Base-by-base conservation (phyloP, 2,329 filamentous ascomycete genomes). In the Scleromitrula shiraiana region DNA sequence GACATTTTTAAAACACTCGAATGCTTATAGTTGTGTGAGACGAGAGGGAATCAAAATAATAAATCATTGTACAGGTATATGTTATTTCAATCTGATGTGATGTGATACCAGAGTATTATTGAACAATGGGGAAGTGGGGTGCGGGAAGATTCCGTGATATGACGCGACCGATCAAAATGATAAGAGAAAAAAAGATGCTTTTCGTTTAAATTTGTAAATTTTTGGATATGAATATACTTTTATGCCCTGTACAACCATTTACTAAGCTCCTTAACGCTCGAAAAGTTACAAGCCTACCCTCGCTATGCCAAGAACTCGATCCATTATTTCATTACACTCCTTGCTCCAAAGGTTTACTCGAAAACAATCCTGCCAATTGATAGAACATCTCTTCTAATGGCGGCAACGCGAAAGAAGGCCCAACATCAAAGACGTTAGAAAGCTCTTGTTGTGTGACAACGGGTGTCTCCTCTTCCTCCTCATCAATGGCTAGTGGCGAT, bases 311-410 rank as follows among this genome's bases (percentile, higher is more conserved):
- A 46, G 35, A 33, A 48, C 35, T 14, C 30, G 32, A 52, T 32
- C 47, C 30, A 46, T 37, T 38, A 50, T 30, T 12, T 46, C 43
- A 41, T 46, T 41, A 46, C 12, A 40, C 19, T 20, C 40, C 24
- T n/a, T 30, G 22, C 37, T 41, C 43, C 43, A 71, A 56, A 12
- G 77, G 73, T 63, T 78, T 82, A 51, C 75, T 69, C 1, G 77
- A 75, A 62, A 85, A 80, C 53, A 87, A 62, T 5, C 71, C 77
- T 10, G 83, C 76, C 32, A 91, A 81, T 64, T 81, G 78, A 64
- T 83, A 80, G 62, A 90, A 89, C 68, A 88, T 76, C 53, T 88
- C 85, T 64, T 84, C 80, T 19, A 90, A 77, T 9, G 83, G 78
- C 19, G 83, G 81, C 59, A 84, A 75, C 0, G 83, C 81, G 60